Evolutionary conservation across 345 rosid genomes (phyloP).

Genomic region (Dovyalis caffra): DNA sequence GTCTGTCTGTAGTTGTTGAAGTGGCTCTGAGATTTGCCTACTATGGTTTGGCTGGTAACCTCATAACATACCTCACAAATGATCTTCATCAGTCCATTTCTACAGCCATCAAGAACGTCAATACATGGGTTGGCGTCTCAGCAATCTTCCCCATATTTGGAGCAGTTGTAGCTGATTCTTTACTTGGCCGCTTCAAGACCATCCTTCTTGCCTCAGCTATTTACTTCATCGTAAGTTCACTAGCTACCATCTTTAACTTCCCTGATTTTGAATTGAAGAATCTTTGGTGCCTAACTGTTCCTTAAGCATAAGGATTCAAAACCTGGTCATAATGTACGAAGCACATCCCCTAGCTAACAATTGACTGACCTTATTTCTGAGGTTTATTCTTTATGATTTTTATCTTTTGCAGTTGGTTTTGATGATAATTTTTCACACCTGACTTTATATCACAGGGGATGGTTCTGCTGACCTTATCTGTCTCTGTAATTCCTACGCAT

Average conservation of each 20-base stretch:
- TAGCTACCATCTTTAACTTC: neutral
- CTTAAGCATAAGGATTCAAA: neutral
- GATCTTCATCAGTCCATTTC: constrained; percentile 53
- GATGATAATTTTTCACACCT: neutral
- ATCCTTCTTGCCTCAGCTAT: constrained; percentile 58
- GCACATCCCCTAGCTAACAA: neutral
- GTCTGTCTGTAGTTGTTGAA: constrained; percentile 61
- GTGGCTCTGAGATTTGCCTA: constrained; percentile 75
- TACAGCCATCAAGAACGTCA: constrained; percentile 65
- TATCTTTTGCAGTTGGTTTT: neutral
- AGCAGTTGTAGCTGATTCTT: constrained; percentile 75
- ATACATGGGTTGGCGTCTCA: constrained; percentile 80
- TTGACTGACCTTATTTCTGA: neutral
- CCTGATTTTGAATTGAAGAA: neutral
- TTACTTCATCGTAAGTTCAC: constrained; percentile 43
- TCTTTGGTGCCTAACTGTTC: neutral
- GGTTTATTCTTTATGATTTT: neutral
- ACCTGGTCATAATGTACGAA: neutral
- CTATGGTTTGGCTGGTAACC: constrained; percentile 76
- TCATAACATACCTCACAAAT: constrained; percentile 67
- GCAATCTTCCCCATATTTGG: constrained; percentile 73
- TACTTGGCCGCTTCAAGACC: constrained; percentile 85
- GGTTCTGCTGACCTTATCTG: constrained; percentile 61
- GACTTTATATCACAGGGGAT: constrained; percentile 59
- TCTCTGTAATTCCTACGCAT: constrained; percentile 40